Conservation (phyloP, 768 basidiomycete genomes). For the Coprinopsis cinerea region DNA sequence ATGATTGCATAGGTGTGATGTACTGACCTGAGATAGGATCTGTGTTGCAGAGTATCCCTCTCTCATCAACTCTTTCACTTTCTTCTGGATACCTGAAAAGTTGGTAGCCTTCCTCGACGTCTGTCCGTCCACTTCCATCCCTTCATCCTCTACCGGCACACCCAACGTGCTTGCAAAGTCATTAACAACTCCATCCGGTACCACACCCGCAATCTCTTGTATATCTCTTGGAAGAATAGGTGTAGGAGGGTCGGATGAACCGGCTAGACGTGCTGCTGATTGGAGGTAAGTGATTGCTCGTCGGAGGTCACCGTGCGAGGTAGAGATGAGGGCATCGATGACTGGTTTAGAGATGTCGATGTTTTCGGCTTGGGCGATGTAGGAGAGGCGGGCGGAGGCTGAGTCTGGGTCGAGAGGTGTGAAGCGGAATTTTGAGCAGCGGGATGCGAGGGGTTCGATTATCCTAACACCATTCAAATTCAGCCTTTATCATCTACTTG, state of each 20-base stretch:
- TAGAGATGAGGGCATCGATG: conserved; percentile 65
- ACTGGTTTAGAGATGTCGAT: conserved; percentile 54
- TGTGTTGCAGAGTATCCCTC: conserved; percentile 94
- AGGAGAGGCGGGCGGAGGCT: conserved; percentile 64
- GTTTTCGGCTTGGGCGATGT: conserved; percentile 76
- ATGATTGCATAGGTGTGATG: too few species aligned
- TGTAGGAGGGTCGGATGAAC: conserved; percentile 65
- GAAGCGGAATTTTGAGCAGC: conserved; percentile 98
- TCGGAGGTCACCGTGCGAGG: conserved; percentile 88
- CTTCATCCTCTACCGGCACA: conserved; percentile 47
- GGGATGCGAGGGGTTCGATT: conserved; percentile 96
- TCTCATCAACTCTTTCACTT: conserved; percentile 72
- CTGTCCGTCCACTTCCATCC: conserved; percentile 49
- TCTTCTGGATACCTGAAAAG: conserved; percentile 59
- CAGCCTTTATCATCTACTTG: too few species aligned
- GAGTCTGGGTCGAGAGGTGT: conserved; percentile 82
- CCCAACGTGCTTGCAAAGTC: conserved; percentile 69
- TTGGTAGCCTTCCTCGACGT: conserved; percentile 24
- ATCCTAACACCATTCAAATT: too few species aligned
- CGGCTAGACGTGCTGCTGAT: conserved; percentile 84
- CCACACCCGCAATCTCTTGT: conserved; percentile 95
- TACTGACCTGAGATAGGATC: conserved; percentile 86
- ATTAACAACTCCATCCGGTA: conserved; percentile 68
- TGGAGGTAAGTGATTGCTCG: conserved; percentile 98
- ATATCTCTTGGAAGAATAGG: conserved; percentile 74